phyloP scores from a whole-genome alignment of 2,329 filamentous ascomycete species.

The Sclerotinia subarctica region DNA sequence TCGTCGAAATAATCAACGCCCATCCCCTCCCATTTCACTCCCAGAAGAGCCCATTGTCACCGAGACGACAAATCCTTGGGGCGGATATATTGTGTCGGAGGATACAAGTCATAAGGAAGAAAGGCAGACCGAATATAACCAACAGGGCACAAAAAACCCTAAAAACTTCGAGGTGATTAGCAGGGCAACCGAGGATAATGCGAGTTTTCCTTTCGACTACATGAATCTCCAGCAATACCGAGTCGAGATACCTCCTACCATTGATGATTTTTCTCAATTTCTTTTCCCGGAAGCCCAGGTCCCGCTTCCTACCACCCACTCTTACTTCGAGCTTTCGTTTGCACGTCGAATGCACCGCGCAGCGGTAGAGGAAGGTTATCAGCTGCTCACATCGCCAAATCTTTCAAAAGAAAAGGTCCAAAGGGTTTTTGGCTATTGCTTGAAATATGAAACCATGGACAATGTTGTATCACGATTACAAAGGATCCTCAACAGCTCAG shows the following conservation, averaged over 20 bases:
- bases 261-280: slow-evolving; percentile 32
- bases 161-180: slow-evolving; percentile 49
- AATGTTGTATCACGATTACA: slow-evolving; percentile 45
- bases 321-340: slow-evolving; percentile 64
- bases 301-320: slow-evolving; percentile 52
- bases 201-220: slow-evolving; percentile 49
- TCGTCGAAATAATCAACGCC: slow-evolving; percentile 1
- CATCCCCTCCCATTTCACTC: slow-evolving; percentile 17
- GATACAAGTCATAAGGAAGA: slow-evolving; percentile 27
- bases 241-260: slow-evolving; percentile 33
- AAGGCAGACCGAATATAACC: slow-evolving; percentile 21
- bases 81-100: slow-evolving; percentile 33
- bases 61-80: slow-evolving; percentile 22
- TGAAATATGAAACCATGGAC: slow-evolving; percentile 55
- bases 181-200: slow-evolving; percentile 51
- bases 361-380: slow-evolving; percentile 60
- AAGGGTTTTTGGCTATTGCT: slow-evolving; percentile 67
- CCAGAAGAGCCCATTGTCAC: background rate
- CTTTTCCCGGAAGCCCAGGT: slow-evolving; percentile 39
- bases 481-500: slow-evolving; percentile 30
- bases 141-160: slow-evolving; percentile 20
- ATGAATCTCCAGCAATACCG: slow-evolving; percentile 35
- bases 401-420: slow-evolving; percentile 48
- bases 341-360: slow-evolving; percentile 66
- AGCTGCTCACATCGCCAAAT: slow-evolving; percentile 52